Percentiles rank a stretch among this genome's conserved stretches.
phyloP scores from a whole-genome alignment of 179 eudicot species.

The Gypsophila paniculata region DNA sequence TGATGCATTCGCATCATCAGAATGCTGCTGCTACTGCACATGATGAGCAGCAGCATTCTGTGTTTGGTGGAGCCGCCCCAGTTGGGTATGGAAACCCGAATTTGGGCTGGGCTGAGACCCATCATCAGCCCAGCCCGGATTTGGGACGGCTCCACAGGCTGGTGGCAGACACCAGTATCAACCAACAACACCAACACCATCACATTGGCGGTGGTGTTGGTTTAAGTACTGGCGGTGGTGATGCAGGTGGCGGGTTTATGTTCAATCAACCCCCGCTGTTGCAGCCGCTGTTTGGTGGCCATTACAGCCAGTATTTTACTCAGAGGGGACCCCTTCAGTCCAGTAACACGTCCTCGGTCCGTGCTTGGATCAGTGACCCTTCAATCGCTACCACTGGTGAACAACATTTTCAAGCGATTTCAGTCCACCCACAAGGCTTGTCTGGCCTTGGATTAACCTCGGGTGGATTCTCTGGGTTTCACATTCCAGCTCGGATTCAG shows the following conservation, averaged over 20 bases:
- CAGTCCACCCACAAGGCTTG: slow-evolving; percentile 39
- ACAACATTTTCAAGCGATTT: slow-evolving; percentile 27
- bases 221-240: slow-evolving; percentile 14
- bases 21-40: slow-evolving; percentile 27
- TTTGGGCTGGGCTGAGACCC: slow-evolving; percentile 52
- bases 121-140: slow-evolving; percentile 32
- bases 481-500: slow-evolving; percentile 48
- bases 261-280: slow-evolving; percentile 28
- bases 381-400: slow-evolving; percentile 25
- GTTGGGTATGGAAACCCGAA: slow-evolving; percentile 45
- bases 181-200: slow-evolving; percentile 21
- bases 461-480: slow-evolving; percentile 40
- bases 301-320: slow-evolving; percentile 29
- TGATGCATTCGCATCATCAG: slow-evolving; percentile 35
- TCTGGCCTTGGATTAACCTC: slow-evolving; percentile 32
- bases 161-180: slow-evolving; percentile 28
- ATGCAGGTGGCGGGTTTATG: slow-evolving; percentile 30
- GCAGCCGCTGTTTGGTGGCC: slow-evolving; percentile 68
- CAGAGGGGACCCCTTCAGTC: slow-evolving; percentile 73
- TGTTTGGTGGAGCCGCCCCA: slow-evolving; percentile 39
- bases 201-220: slow-evolving; percentile 25
- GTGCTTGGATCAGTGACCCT: slow-evolving; percentile 45
- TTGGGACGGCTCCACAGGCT: slow-evolving; percentile 40
- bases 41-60: slow-evolving; percentile 31
- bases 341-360: slow-evolving; percentile 34